A percentile compares a stretch with the other conserved stretches of the same genome.
phyloP scores from a whole-genome alignment of 2,329 filamentous ascomycete genomes.

The Periglandula ipomoeae region DNA sequence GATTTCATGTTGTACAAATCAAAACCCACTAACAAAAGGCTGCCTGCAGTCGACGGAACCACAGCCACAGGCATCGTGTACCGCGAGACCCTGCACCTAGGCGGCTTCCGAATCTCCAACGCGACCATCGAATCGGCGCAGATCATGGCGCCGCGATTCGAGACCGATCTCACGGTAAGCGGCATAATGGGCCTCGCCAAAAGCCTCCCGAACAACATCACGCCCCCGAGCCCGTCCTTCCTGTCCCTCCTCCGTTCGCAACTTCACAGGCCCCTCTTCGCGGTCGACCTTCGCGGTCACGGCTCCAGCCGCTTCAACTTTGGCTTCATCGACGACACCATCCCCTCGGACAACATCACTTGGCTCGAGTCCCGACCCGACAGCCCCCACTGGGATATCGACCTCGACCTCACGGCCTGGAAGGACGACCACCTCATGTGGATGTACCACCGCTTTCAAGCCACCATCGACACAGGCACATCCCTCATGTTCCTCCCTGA shows the following conservation, averaged over 20 bases:
- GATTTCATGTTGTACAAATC: not conserved
- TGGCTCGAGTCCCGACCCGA: conserved; percentile 28
- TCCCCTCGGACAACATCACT: conserved; percentile 30
- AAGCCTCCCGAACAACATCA: conserved; percentile 33
- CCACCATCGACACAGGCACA: conserved; percentile 61
- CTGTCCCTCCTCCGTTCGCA: conserved; percentile 33
- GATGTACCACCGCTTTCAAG: conserved; percentile 34
- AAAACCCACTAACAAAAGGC: not conserved
- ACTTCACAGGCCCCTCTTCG: conserved; percentile 35
- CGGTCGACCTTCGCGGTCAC: conserved; percentile 39
- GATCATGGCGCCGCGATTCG: conserved; percentile 32
- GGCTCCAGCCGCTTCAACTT: conserved; percentile 42
- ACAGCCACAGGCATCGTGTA: conserved; percentile 39
- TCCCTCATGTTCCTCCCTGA: conserved; percentile 54
- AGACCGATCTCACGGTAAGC: conserved; percentile 31
- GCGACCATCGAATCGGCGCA: conserved; percentile 41
- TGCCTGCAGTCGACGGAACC: conserved; percentile 32
- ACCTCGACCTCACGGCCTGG: conserved; percentile 39
- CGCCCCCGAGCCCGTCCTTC: conserved; percentile 33
- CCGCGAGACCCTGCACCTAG: conserved; percentile 39
- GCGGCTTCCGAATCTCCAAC: conserved; percentile 31
- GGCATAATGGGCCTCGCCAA: conserved; percentile 46
- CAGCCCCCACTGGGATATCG: conserved; percentile 30
- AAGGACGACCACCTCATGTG: conserved; percentile 40
- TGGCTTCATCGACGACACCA: conserved; percentile 34